Base-by-base conservation (phyloP, 1,284 basidiomycete species). In the Hypsizygus ulmarius region DNA sequence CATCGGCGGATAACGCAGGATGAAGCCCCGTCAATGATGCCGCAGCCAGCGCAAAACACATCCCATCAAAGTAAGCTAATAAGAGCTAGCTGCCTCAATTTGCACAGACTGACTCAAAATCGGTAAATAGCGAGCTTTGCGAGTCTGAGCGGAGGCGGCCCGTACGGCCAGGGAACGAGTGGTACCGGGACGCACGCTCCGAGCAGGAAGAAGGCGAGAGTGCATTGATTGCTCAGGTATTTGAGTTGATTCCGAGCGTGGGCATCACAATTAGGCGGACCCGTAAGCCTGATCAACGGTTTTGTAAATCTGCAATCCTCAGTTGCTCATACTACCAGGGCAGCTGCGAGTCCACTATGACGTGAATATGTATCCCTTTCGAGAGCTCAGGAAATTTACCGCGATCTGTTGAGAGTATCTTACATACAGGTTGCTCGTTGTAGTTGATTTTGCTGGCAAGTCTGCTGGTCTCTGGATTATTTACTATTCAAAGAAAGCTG, bases 11-110 rank as follows among this genome's bases (percentile, higher is more conserved):
- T 90, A 49, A 84, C 86, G 3, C 81, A 86, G 51, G 87, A 90
- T 58, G 87, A 90, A 33, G 86, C 84, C 4, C 85, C 86, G 0
- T 85, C 84, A 0, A 87, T 88, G 82, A 78, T 87, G 68, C 83
- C 82, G 10, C 62, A 78, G 15, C 75, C 79, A 18, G 69, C 78
- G 6, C 68, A 66, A 43, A 69, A 68, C 49, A 66, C 57, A 25
- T 70, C 71, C 2, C 74, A 75, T 38, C 66, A 68, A 27, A 41
- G 47, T 15, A 43, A 43, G 9, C 47, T 44, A 14, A 43, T n/a
- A 34, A 16, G 44, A 25, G 27, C 48, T 40, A 16, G 53, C 45
- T 15, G 54, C 28, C 38, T 21, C 38, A 21, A 10, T 55, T 57
- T 18, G 52, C 43, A 38, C 52, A 54, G 32, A 43, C 55, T 12